These are phyloP conservation scores for Casuarina glauca DNA, from an alignment of 306 rosid species.

Conservation along the genomic window DNA sequence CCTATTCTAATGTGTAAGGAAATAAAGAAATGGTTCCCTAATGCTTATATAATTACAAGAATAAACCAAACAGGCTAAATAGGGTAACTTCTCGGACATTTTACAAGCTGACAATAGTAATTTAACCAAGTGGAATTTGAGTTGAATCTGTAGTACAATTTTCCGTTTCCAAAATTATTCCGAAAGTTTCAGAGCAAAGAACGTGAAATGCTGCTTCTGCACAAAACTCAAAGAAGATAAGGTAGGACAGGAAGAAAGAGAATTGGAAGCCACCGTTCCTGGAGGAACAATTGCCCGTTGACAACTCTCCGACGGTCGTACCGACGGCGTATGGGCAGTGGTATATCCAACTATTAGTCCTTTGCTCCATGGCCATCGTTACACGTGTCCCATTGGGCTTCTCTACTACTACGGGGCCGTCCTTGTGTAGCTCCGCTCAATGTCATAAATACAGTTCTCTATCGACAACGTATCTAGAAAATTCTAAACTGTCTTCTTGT, in stretches of 20 bases:
- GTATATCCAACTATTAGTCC: background rate
- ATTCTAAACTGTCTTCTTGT: background rate
- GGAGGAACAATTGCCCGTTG: background rate
- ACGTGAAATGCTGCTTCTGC: background rate
- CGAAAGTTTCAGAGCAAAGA: background rate
- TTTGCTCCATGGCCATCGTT: slow-evolving; percentile 41
- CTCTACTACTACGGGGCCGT: slow-evolving; percentile 9
- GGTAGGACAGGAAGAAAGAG: background rate
- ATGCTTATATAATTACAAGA: no score
- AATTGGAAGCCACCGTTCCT: background rate
- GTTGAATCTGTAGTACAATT: no score
- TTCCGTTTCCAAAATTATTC: no score
- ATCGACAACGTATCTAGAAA: slow-evolving; percentile 31
- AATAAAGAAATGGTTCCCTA: no score
- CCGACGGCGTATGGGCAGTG: slow-evolving; percentile 29
- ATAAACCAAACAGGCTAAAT: no score
- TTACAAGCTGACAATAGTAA: no score
- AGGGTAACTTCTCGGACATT: no score
- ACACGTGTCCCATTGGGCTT: slow-evolving; percentile 72
- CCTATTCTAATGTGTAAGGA: no score
- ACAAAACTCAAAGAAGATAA: background rate
- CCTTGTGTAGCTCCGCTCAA: slow-evolving; percentile 26
- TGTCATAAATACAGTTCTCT: slow-evolving; percentile 46
- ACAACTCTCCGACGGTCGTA: background rate
- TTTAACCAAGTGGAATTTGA: no score